phyloP scores from a whole-genome alignment of 2,329 filamentous ascomycete genomes.

The Tolypocladium endophyticum region DNA sequence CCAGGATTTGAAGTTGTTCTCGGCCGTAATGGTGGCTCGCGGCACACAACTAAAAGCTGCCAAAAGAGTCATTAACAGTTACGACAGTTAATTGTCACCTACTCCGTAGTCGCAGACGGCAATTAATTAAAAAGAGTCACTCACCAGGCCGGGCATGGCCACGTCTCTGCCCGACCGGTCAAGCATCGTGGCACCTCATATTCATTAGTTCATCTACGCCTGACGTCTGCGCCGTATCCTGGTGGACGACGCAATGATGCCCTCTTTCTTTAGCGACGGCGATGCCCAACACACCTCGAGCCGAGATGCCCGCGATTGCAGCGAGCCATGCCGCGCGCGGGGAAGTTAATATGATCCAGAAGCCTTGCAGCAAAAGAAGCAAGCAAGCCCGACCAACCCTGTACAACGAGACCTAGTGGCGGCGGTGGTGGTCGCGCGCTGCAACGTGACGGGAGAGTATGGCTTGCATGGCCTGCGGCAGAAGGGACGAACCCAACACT shows the following conservation, averaged over 20 bases:
- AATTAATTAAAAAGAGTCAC: rapidly evolving
- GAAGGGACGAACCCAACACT: not conserved
- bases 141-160: not conserved
- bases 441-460: not conserved
- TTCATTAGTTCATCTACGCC: not conserved
- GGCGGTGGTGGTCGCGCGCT: not conserved
- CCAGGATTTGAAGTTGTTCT: not conserved
- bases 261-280: not conserved
- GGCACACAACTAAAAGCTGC: not conserved
- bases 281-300: not conserved
- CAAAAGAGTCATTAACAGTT: not conserved
- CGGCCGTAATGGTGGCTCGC: not conserved
- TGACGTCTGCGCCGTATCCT: not conserved
- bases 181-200: not conserved
- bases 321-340: not conserved
- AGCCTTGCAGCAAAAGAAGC: not conserved
- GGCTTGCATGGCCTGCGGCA: not conserved
- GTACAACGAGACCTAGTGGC: not conserved
- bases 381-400: not conserved
- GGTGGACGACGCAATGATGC: not conserved
- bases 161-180: not conserved
- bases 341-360: not conserved
- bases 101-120: not conserved
- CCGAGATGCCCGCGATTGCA: not conserved
- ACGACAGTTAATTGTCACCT: not conserved